Evolutionary conservation across 805 yeast genomes (phyloP), one percentile per base, ranked within the genome.

Genomic region (Cyberlindnera sargentensis): DNA sequence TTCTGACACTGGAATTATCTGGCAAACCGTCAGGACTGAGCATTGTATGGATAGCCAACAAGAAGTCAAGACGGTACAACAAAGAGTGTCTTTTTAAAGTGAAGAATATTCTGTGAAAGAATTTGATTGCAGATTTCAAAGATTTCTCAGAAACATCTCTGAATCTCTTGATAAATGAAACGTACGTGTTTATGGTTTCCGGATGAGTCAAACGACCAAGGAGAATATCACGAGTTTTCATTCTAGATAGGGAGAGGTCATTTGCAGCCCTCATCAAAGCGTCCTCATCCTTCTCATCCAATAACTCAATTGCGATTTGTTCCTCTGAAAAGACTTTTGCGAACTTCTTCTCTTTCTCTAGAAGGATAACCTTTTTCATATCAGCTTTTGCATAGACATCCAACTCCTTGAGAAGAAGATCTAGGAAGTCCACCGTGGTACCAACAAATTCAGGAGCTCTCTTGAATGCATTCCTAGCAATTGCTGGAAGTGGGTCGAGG

Each of bases 61-160:
- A 74, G 56, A 93, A 78, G 58, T 90, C 96, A 31, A 93, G 57
- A 40, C 96, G 67, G 53, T 72, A 81, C 31, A 85, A 60, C 31
- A 75, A 63, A 0, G 80, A 67, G 35, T 80, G 78, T 40, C 70
- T 72, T 45, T 84, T 82, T 34, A 77, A 72, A 39, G 78, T 71
- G 39, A 82, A 80, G 50, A 88, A 78, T 1, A 87, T 62, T 29
- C 85, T 68, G 56, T 85, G 87, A 55, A 89, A 79, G 56, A 76
- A 91, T 1, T 82, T 68, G 7, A 93, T 57, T 8, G 83, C 80
- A 39, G 73, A 71, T 50, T 79, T 80, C 37, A 91, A 64, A 39
- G 80, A 81, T 9, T 65, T 70, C 42, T 78, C 78, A 1, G 72
- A 62, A 31, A 90, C 61, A 45, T 87, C 95, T 40, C 66, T 68